phyloP scores from a whole-genome alignment of 1,284 basidiomycete species.

The Sanguinoderma infundibulare region DNA sequence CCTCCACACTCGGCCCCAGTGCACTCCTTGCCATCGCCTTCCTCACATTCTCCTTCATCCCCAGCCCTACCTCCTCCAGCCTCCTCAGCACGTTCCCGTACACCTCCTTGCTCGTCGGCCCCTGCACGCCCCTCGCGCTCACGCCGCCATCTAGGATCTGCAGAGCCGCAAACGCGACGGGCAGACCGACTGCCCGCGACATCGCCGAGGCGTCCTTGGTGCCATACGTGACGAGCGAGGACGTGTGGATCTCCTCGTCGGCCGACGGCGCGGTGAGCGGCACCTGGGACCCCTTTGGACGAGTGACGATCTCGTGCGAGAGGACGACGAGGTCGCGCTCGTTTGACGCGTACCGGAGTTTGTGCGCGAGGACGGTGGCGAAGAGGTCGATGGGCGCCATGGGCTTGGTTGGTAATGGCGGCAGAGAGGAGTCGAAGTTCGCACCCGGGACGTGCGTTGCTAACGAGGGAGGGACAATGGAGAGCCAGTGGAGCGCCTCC shows the following conservation, averaged over 20 bases:
- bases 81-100: constrained; percentile 66
- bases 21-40: constrained; percentile 8
- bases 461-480: constrained; percentile 41
- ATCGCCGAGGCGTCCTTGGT: constrained; percentile 75
- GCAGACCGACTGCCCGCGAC: constrained; percentile 82
- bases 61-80: constrained; percentile 66
- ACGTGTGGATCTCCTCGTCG: constrained; percentile 70
- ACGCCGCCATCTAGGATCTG: constrained; percentile 61
- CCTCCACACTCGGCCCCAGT: constrained; percentile 14
- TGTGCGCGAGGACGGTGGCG: constrained; percentile 74
- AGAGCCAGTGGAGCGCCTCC: constrained; percentile 66
- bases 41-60: constrained; percentile 62
- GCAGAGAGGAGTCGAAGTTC: constrained; percentile 36
- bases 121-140: constrained; percentile 63
- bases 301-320: constrained; percentile 78
- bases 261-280: constrained; percentile 13
- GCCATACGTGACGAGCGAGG: constrained; percentile 78
- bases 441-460: constrained; percentile 6
- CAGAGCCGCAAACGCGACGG: constrained; percentile 31
- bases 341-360: constrained; percentile 70
- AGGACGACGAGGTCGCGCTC: constrained; percentile 92
- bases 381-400: constrained; percentile 80
- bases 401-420: constrained; percentile 48
- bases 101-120: constrained; percentile 64
- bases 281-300: constrained; percentile 19